Evolutionary conservation across 148 eudicot genomes (phyloP), one percentile per base, ranked within the genome.

Genomic region (Agrostemma githago): DNA sequence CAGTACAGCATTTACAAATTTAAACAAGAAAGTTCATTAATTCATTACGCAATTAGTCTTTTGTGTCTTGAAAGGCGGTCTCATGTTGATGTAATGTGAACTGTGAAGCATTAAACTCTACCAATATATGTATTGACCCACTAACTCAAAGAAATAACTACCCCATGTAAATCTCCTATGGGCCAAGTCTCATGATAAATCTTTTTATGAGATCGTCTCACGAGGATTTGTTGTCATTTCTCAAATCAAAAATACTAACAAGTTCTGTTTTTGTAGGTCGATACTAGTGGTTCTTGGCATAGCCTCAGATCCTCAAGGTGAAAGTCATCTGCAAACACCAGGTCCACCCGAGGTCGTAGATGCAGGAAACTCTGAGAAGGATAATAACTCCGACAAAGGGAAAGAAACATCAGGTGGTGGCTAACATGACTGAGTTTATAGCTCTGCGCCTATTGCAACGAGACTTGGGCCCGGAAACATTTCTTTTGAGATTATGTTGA

Each of bases 201-300:
- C n/a, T n/a, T n/a, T n/a, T n/a, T n/a, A n/a, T n/a, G n/a, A n/a
- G 9, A 48, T 48, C 0, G 54, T 48, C 15, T 48, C 54, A 9
- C 12, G 54, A 48, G 54, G 12, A 48, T 48, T 10, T 48, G 54
- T 65, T 4, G 4, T 15, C 8, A 12, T 20, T 9, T 9, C 11
- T 66, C 5, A 41, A 1, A 3, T 6, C 14, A 4, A 46, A 48
- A 19, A 46, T 21, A 48, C 12, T 69, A 7, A 69, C 17, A 4
- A 3, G 72, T n/a, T 41, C 54, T 68, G 1, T 58, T 72, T n/a
- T 68, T 73, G 59, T 83, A 93, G 98, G 90, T 88, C 98, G 65
- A 76, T 85, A n/a, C 82, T 90, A 72, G 79, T 66, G 11, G 91
- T 88, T 65, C 91, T 93, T 37, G 96, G 98, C 83, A 78, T 93